Evolutionary conservation across 176 grass and related monocot species (phyloP).

Genomic region (Paspalum notatum): DNA sequence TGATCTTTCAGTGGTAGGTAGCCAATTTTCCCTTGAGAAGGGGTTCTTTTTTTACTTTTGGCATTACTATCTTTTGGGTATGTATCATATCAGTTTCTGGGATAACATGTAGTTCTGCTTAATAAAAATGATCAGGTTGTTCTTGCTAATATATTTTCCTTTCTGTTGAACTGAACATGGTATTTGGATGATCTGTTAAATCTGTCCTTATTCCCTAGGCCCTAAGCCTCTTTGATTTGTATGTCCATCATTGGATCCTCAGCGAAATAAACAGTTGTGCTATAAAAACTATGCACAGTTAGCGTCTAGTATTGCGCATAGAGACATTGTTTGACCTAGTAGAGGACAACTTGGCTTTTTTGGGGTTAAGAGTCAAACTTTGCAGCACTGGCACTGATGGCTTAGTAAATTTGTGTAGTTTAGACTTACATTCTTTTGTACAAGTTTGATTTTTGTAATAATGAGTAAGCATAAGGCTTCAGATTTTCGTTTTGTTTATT

Average conservation of each 20-base stretch:
- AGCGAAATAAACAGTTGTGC: conserved; percentile 6
- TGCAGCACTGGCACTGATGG: neutral
- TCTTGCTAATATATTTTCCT: neutral
- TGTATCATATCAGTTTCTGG: neutral
- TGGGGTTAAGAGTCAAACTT: neutral
- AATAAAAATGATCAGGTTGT: neutral
- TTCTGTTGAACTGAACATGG: neutral
- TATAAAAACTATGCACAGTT: conserved; percentile 2
- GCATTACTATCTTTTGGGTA: neutral
- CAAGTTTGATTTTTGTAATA: neutral
- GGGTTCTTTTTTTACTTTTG: conserved; percentile 6
- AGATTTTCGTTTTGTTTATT: conserved; percentile 4
- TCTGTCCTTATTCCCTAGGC: neutral
- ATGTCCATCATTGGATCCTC: neutral
- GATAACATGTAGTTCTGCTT: conserved; percentile 8
- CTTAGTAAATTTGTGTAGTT: conserved; percentile 8
- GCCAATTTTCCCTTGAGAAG: too few species aligned
- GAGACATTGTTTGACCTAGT: conserved; percentile 13
- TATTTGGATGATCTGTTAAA: neutral
- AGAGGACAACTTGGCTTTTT: neutral
- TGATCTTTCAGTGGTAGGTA: too few species aligned
- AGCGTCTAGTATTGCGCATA: neutral
- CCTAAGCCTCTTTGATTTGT: conserved; percentile 1
- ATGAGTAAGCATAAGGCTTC: neutral
- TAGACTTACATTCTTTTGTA: neutral